Base-by-base conservation (phyloP, 495 filamentous ascomycete species). In the Aspergillus sclerotiicarbonarius region DNA sequence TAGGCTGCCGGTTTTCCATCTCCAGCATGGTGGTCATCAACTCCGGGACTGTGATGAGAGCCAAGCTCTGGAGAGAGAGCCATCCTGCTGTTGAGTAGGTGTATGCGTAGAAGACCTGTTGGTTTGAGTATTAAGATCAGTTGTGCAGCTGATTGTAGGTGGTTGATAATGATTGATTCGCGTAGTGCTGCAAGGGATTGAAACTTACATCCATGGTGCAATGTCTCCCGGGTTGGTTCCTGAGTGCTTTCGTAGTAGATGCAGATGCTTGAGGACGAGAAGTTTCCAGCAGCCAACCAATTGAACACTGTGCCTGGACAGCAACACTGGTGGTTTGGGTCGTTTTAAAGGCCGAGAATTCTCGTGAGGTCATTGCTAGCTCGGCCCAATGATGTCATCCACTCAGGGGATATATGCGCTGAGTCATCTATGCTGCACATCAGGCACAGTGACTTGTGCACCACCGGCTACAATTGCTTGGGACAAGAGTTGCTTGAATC, bases 1-100 rank as follows among this genome's bases (percentile, higher is more conserved):
- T 79, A 32, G 81, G 69, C 62, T 82, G 71, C 20, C 83, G 71
- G 39, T 80, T 76, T 32, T 86, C 83, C 25, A 82, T 76, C 1
- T 83, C 78, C 3, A 91, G 77, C 57, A 90, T 67, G 8, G 80
- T 75, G 51, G 82, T 76, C 35, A 93, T 84, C 56, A 91, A 76
- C 37, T 82, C 81, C 0, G 90, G 90, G 20, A 84, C 83, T 5
- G 76, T 56, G 49, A 90, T 80, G 39, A 92, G 74, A 0, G 87
- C 79, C 4, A 85, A 12, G 37, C 87, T 82, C 73, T 94, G 88
- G 12, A 89, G 62, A 18, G 78, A 63, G 47, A 90, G 79, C 88
- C 87, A 91, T 60, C 73, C 82, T 7, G 84, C 75, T 20, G 87
- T 86, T 19, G 80, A 77, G 68, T 87, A 86, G 51, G 79, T 85